A percentile compares a stretch with the other conserved stretches of the same genome.
phyloP scores from a whole-genome alignment of 1,284 basidiomycete genomes.

The Chalciporus sp. region DNA sequence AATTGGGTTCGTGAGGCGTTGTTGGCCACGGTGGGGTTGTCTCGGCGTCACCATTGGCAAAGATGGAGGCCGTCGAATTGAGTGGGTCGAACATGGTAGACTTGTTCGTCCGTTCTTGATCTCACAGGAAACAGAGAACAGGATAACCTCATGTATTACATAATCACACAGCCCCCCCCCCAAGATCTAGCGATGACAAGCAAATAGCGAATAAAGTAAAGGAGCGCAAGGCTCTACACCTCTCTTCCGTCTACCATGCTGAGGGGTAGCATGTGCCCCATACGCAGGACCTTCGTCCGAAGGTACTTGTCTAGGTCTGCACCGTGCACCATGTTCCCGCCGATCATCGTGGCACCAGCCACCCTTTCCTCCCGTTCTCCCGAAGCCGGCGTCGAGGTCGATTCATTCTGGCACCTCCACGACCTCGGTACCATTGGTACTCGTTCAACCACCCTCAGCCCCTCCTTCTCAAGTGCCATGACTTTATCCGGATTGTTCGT shows the following conservation, averaged over 20 bases:
- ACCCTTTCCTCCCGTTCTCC: constrained; percentile 44
- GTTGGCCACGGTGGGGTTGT: constrained; percentile 59
- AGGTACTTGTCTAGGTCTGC: constrained; percentile 95
- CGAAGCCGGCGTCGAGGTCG: constrained; percentile 13
- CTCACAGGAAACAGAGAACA: not conserved
- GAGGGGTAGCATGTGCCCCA: constrained; percentile 92
- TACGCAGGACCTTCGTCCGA: constrained; percentile 91
- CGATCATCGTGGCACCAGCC: constrained; percentile 83
- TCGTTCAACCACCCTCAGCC: constrained; percentile 80
- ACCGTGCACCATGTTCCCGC: constrained; percentile 78
- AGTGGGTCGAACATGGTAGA: constrained; percentile 56
- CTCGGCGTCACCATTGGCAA: constrained; percentile 40
- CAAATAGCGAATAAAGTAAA: constrained; percentile 6
- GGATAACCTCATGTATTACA: constrained; percentile 15
- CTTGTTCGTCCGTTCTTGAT: not conserved
- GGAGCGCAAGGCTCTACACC: not conserved
- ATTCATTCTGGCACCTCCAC: constrained; percentile 55
- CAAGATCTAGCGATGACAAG: not conserved
- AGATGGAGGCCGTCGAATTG: constrained; percentile 48
- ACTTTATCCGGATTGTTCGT: constrained; percentile 99
- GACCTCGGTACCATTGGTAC: constrained; percentile 94
- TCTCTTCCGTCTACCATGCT: constrained; percentile 39
- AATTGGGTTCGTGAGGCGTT: constrained; percentile 55
- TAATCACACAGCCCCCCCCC: constrained; percentile 17
- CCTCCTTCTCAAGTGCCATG: constrained; percentile 82